phyloP scores from a whole-genome alignment of 352 stramenopile species.

The Globisporangium mamillatum region DNA sequence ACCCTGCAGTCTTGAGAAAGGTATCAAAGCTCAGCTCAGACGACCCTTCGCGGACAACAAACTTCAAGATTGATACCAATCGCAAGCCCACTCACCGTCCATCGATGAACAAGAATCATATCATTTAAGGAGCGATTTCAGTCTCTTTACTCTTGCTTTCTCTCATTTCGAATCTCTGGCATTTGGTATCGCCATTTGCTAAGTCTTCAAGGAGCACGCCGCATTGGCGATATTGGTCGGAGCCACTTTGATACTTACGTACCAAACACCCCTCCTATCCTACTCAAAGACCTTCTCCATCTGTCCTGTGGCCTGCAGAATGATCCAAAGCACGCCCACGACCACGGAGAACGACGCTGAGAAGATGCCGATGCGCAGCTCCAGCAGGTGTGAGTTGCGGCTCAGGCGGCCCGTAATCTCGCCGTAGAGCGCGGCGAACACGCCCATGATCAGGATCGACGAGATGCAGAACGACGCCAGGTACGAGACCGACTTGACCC shows the following conservation, averaged over 20 bases:
- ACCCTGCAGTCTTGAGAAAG: background rate
- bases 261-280: background rate
- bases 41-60: background rate
- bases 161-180: background rate
- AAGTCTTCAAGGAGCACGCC: background rate
- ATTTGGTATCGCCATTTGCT: background rate
- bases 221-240: background rate
- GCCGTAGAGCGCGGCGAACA: slow-evolving; percentile 86
- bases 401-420: slow-evolving; percentile 57
- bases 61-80: background rate
- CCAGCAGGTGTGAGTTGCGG: slow-evolving; percentile 48
- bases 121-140: background rate
- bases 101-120: background rate
- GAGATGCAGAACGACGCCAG: slow-evolving; percentile 86
- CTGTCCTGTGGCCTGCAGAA: slow-evolving; percentile 60
- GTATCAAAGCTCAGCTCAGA: background rate
- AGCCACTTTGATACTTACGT: background rate
- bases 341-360: slow-evolving; percentile 68
- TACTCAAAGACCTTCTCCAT: slow-evolving; percentile 75
- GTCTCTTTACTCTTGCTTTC: background rate
- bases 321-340: slow-evolving; percentile 77
- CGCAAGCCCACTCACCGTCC: background rate
- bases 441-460: slow-evolving; percentile 90
- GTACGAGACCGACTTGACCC: slow-evolving; percentile 72
- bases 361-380: slow-evolving; percentile 73